Evolutionary conservation across 2,329 filamentous ascomycete species (phyloP).

Genomic region (Aspergillus hiratsukae): DNA sequence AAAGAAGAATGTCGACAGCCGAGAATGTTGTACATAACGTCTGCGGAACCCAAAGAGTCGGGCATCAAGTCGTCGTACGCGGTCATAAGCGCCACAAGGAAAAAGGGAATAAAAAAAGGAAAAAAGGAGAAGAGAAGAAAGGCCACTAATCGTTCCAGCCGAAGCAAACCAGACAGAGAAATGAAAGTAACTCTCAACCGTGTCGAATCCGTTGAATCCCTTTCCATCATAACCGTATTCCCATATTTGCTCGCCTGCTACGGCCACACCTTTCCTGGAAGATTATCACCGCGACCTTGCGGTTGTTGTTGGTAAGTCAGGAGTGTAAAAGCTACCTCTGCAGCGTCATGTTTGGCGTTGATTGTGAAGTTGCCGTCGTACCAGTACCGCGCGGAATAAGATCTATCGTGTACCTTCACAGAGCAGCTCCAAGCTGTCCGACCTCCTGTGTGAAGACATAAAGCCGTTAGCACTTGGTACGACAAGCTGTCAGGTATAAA

Average conservation of each 20-base stretch:
- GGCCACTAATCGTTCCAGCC: neutral
- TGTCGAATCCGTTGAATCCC: neutral
- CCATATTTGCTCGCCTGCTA: constrained; percentile 16
- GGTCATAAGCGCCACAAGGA: neutral
- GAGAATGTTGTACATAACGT: constrained; percentile 5
- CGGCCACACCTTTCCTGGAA: constrained; percentile 20
- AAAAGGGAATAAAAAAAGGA: neutral
- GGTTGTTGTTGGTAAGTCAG: constrained; percentile 25
- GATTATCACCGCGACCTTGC: constrained; percentile 3
- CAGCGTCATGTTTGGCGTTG: constrained; percentile 88
- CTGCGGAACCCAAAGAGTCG: neutral
- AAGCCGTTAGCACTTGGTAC: constrained; percentile 18
- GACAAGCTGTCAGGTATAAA: constrained; percentile 21
- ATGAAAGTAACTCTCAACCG: neutral
- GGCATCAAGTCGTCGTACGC: constrained; percentile 1
- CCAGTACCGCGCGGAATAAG: constrained; percentile 74
- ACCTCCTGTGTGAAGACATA: constrained; percentile 56
- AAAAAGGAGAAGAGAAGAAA: constrained; percentile 1
- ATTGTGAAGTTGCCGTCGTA: constrained; percentile 85
- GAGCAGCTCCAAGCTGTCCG: constrained; percentile 86
- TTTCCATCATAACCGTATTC: neutral
- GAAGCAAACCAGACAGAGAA: neutral
- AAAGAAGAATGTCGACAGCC: constrained; percentile 3
- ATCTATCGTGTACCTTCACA: constrained; percentile 65
- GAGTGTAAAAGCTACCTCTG: constrained; percentile 61